Evolutionary conservation across 192 early-diverging fungal species (phyloP).

Genomic region (Gonapodya sp.): DNA sequence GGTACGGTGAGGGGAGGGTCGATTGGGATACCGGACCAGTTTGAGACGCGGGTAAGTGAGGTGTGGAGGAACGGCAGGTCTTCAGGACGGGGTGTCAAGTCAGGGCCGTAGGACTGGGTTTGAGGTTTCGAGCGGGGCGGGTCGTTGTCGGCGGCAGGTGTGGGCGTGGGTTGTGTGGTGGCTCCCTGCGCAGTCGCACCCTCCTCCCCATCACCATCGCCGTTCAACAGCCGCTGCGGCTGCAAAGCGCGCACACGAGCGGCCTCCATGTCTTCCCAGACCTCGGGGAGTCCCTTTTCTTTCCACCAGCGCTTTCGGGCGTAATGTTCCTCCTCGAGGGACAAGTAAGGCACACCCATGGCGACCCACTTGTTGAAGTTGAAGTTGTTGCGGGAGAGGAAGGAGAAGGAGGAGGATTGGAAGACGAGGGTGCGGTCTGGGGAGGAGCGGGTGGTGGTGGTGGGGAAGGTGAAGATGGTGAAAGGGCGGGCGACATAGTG

Average conservation of each 20-base stretch:
- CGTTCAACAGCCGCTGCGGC: constrained; percentile 68
- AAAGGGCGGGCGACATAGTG: constrained; percentile 69
- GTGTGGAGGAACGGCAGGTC: constrained; percentile 27
- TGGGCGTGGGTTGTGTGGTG: not conserved
- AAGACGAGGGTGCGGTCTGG: constrained; percentile 41
- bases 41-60: constrained; percentile 19
- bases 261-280: not conserved
- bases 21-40: constrained; percentile 13
- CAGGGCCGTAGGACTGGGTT: not conserved
- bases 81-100: constrained; percentile 1
- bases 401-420: constrained; percentile 54
- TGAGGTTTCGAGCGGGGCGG: no score
- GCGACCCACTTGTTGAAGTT: constrained; percentile 84
- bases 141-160: not conserved
- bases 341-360: constrained; percentile 18
- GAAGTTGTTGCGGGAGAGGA: constrained; percentile 66
- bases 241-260: constrained; percentile 15
- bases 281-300: not conserved
- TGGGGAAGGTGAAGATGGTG: constrained; percentile 85
- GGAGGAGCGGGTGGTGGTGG: constrained; percentile 27
- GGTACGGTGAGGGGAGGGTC: constrained; percentile 31
- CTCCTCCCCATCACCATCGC: constrained; percentile 18
- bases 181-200: not conserved
- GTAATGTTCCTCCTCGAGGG: not conserved
- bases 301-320: not conserved